These are phyloP conservation scores for Tremellales sp. DNA, from an alignment of 1,284 basidiomycete species.

Conservation along the genomic window DNA sequence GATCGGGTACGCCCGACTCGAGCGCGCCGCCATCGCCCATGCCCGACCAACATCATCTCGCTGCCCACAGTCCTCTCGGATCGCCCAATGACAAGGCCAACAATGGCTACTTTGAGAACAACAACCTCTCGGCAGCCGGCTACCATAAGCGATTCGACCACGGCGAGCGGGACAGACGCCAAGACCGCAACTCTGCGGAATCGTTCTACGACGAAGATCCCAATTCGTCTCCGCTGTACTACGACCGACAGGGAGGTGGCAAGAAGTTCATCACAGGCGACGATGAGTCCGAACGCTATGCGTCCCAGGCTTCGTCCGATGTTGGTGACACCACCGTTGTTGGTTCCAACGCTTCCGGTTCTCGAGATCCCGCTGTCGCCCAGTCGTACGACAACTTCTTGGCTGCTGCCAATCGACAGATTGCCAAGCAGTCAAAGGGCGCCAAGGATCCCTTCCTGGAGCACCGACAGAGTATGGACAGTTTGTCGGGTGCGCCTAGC, in stretches of 20 bases:
- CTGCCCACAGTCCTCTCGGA: conserved; percentile 18
- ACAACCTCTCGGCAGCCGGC: conserved; percentile 24
- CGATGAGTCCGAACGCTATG: conserved; percentile 43
- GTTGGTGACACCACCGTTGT: conserved; percentile 39
- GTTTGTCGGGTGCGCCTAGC: conserved; percentile 52
- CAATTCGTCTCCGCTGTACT: conserved; percentile 37
- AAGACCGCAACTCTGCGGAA: conserved; percentile 43
- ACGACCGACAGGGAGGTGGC: conserved; percentile 33
- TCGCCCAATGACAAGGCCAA: conserved; percentile 9
- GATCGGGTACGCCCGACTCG: conserved; percentile 41
- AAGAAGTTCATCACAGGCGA: conserved; percentile 58
- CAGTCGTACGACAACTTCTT: conserved; percentile 71
- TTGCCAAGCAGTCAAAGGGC: conserved; percentile 69
- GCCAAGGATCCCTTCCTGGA: conserved; percentile 73
- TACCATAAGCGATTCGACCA: conserved; percentile 45
- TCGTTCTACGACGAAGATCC: conserved; percentile 50
- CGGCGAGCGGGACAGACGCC: conserved; percentile 17
- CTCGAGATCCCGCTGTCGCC: conserved; percentile 22
- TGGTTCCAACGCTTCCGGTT: conserved; percentile 29
- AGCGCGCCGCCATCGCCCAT: conserved; percentile 36
- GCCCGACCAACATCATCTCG: conserved; percentile 20
- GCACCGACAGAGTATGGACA: conserved; percentile 33
- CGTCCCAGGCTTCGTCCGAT: conserved; percentile 48
- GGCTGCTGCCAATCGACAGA: conserved; percentile 73
- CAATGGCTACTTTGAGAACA: conserved; percentile 28